Percentiles rank a stretch among this genome's conserved stretches.
phyloP scores from a whole-genome alignment of 1,284 basidiomycete species.

The Cystobasidium slooffiae region DNA sequence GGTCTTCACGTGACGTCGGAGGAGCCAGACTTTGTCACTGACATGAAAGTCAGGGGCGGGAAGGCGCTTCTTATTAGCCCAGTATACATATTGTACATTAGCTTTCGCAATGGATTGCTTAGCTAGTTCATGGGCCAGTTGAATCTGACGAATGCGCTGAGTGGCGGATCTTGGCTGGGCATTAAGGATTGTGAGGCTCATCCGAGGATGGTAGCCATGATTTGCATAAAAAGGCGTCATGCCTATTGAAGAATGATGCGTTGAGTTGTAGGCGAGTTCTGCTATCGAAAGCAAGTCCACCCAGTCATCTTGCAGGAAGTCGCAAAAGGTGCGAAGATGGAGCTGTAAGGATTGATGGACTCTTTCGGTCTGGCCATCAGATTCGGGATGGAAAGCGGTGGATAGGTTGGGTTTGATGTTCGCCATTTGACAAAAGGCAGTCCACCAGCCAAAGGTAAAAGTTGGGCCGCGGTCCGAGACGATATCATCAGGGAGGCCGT shows the following conservation, averaged over 20 bases:
- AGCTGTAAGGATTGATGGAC: too few relatives aligned
- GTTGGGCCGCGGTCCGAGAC: too few relatives aligned
- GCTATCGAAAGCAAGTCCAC: conserved; percentile 58
- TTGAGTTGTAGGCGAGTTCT: conserved; percentile 61
- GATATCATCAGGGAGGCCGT: conserved; percentile 47
- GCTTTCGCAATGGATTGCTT: conserved; percentile 3
- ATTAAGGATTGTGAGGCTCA: neutral
- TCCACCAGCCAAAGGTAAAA: too few relatives aligned
- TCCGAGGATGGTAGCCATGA: conserved; percentile 17
- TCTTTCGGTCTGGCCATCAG: too few relatives aligned
- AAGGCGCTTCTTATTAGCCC: conserved; percentile 24
- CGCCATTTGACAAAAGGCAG: too few relatives aligned
- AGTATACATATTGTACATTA: conserved; percentile 5
- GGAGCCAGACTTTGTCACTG: neutral
- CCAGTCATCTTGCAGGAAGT: too few relatives aligned
- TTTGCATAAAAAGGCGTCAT: conserved; percentile 47
- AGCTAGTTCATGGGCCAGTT: neutral
- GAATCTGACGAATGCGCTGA: neutral
- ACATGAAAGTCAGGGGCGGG: conserved; percentile 11
- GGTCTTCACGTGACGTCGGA: conserved; percentile 38
- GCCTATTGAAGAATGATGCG: conserved; percentile 48
- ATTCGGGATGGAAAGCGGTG: too few relatives aligned
- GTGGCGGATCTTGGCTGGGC: neutral
- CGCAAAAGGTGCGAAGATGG: too few relatives aligned
- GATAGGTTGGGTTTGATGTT: too few relatives aligned